Conservation (phyloP, 148 eudicot genomes). For the Cornus kousa region DNA sequence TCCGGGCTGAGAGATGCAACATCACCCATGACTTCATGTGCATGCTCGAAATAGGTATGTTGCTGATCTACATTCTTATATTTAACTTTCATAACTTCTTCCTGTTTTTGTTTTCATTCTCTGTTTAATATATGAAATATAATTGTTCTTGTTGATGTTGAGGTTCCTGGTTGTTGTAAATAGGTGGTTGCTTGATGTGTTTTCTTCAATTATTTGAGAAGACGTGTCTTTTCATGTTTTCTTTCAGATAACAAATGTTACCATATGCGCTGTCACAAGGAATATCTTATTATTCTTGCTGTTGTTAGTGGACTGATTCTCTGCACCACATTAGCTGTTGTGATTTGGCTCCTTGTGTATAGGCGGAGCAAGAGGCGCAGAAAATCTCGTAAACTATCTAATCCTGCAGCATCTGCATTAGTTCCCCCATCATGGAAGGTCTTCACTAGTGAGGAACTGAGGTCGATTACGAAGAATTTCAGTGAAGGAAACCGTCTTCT, state of each 20-base stretch:
- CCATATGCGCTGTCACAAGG: constrained; percentile 67
- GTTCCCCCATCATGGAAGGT: constrained; percentile 87
- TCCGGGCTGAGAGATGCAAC: constrained; percentile 57
- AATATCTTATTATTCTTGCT: constrained; percentile 74
- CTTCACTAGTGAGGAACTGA: constrained; percentile 76
- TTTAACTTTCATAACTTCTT: not conserved
- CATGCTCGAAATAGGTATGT: constrained; percentile 58
- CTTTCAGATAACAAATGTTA: constrained; percentile 54
- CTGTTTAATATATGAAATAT: not conserved
- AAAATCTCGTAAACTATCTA: constrained; percentile 70
- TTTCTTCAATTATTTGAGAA: constrained; percentile 10
- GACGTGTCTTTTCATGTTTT: not conserved
- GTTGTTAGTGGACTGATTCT: constrained; percentile 79
- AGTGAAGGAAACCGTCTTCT: constrained; percentile 89
- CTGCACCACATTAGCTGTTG: constrained; percentile 62
- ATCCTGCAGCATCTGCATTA: constrained; percentile 62
- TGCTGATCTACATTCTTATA: not conserved
- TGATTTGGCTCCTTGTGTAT: constrained; percentile 76
- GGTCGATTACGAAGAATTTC: constrained; percentile 77
- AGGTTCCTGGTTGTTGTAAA: not conserved
- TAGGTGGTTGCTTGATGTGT: not conserved
- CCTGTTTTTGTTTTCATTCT: not conserved
- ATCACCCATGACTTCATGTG: constrained; percentile 54
- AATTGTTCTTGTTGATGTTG: not conserved
- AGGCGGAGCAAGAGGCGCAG: constrained; percentile 70